Base-by-base conservation (phyloP, 139 green algal species). In the Picochlorum sp. region DNA sequence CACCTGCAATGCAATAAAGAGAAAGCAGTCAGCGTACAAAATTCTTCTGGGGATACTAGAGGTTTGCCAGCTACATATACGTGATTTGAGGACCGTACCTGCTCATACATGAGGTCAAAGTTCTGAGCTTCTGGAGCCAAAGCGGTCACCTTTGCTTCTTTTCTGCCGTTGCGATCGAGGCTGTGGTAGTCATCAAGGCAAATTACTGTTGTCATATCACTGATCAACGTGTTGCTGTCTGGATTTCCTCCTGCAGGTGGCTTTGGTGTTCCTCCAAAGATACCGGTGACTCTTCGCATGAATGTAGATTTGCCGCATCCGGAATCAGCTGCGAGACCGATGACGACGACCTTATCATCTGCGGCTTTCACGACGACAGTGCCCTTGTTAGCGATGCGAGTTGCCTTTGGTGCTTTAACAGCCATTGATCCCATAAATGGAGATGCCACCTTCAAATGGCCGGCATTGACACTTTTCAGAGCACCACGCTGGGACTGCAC, bases 261-360 rank as follows among this genome's bases (percentile, higher is more conserved):
- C 73, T 91, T 86, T 54, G 94, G 82, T 23, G 71, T 68, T 41
- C 94, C 94, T 28, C 94, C 94, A 73, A 99, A 99, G 38, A 98
- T 83, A 67, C 64, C 71, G n/a, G 94, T 99, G 84, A 99, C 87
- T 68, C 94, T 88, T 59, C 94, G 81, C 94, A 99, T 99, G 90
- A 99, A 99, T 34, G 94, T 99, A 59, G 92, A 98, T 86, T 99
- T 99, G 76, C 94, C 94, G 83, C 94, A 99, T 20, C 94, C 88
- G 44, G 91, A 97, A 81, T 99, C 94, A 18, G 94, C 94, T 37
- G 94, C 94, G 59, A 99, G 82, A 54, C 94, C 94, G 45, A 99
- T 93, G 13, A 99, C 87, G 3, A 99, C 82, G n/a, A 64, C 69
- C 70, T 77, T 77, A 41, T 77, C 63, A 55, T 71, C 57, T 26